Evolutionary conservation across 257 asterid genomes (phyloP).

Genomic region (Cynanchum wilfordii): DNA sequence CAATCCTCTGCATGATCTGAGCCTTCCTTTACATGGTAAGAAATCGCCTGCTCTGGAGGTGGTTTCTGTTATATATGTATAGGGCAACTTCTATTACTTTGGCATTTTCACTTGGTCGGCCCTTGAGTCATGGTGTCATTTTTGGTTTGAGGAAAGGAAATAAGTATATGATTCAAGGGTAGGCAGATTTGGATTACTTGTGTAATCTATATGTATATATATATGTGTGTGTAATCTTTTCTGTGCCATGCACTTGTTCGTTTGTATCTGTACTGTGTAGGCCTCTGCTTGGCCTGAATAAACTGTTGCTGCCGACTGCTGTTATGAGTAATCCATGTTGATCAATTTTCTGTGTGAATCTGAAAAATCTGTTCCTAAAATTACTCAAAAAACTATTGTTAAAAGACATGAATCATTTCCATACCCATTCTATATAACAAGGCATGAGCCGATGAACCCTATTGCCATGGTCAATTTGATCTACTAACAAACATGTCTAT

Average conservation of each 20-base stretch:
- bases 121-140: conserved; percentile 8
- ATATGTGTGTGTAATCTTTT: neutral
- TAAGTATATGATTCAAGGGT: conserved; percentile 11
- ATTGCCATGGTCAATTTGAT: too few relatives aligned
- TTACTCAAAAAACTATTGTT: neutral
- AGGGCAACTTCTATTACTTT: conserved; percentile 91
- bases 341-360: neutral
- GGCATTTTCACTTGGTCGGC: conserved; percentile 39
- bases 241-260: conserved; percentile 7
- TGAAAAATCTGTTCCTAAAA: neutral
- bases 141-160: conserved; percentile 5
- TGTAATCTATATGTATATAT: neutral
- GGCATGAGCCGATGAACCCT: too few relatives aligned
- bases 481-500: too few relatives aligned
- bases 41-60: conserved; percentile 23
- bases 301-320: neutral
- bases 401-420: neutral
- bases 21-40: conserved; percentile 10
- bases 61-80: conserved; percentile 20
- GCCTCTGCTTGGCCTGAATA: conserved; percentile 8
- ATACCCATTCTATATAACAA: too few relatives aligned
- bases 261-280: neutral
- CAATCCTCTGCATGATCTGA: neutral
- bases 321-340: neutral
- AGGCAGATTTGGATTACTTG: conserved; percentile 15